A percentile compares a stretch with the other conserved stretches of the same genome.
These are phyloP conservation scores for Plasmodium reichenowi DNA, from an alignment of 169 alveolate species.

Conservation along the genomic window DNA sequence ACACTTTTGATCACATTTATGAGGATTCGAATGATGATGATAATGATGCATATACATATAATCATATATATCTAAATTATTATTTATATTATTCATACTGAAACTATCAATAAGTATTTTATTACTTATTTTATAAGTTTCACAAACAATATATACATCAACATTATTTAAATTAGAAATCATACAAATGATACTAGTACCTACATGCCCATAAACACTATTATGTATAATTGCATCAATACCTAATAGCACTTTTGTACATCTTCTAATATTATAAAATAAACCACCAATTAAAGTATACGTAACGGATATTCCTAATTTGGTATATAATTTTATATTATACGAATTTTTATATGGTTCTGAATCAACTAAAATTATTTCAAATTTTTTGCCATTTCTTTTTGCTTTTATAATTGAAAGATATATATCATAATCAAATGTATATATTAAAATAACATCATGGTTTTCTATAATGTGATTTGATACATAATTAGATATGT, in stretches of 20 bases:
- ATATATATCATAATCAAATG: constrained; percentile 75
- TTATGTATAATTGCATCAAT: constrained; percentile 74
- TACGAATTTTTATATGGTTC: constrained; percentile 76
- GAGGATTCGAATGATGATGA: constrained; percentile 17
- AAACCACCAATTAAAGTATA: constrained; percentile 70
- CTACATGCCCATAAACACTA: constrained; percentile 71
- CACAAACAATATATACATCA: constrained; percentile 60
- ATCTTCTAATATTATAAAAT: constrained; percentile 62
- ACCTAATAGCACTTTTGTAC: constrained; percentile 67
- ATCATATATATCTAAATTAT: constrained; percentile 60
- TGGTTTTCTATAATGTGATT: constrained; percentile 36
- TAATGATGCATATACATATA: constrained; percentile 74
- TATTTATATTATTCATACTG: constrained; percentile 70
- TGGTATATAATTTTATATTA: constrained; percentile 70
- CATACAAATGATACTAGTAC: constrained; percentile 73
- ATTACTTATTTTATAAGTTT: constrained; percentile 74
- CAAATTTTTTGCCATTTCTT: constrained; percentile 46
- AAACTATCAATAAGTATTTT: constrained; percentile 69
- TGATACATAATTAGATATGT: constrained; percentile 60
- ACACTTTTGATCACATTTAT: not conserved
- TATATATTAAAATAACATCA: constrained; percentile 67
- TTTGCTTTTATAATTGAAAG: constrained; percentile 72
- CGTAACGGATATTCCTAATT: constrained; percentile 73
- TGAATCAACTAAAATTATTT: constrained; percentile 68
- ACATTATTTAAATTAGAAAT: constrained; percentile 52